Evolutionary conservation across 2,329 filamentous ascomycete species (phyloP).

Genomic region (Aaosphaeria arxii): DNA sequence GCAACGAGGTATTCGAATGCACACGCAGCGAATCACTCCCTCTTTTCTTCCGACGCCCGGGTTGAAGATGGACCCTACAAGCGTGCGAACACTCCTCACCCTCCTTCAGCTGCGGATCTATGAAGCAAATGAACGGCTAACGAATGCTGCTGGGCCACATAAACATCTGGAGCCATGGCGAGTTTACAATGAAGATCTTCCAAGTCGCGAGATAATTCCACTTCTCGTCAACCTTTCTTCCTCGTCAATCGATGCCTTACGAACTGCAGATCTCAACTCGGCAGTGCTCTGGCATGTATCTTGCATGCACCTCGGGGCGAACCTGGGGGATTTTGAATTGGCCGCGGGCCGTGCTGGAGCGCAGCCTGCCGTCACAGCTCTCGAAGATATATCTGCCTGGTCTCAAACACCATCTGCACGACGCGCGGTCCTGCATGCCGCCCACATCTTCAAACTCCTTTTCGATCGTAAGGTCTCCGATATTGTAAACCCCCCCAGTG

Average conservation of each 20-base stretch:
- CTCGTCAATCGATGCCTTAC: slow-evolving; percentile 42
- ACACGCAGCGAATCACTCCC: slow-evolving; percentile 30
- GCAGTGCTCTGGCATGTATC: slow-evolving; percentile 53
- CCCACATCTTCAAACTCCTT: slow-evolving; percentile 52
- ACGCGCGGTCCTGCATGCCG: slow-evolving; percentile 51
- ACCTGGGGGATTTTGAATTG: slow-evolving; percentile 52
- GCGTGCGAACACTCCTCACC: slow-evolving; percentile 29
- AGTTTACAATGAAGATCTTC: slow-evolving; percentile 47
- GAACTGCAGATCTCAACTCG: slow-evolving; percentile 48
- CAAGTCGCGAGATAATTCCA: slow-evolving; percentile 40
- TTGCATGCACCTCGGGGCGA: slow-evolving; percentile 51
- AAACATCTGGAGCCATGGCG: slow-evolving; percentile 36
- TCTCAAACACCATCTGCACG: slow-evolving; percentile 50
- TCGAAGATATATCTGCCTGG: slow-evolving; percentile 52
- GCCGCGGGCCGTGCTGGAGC: slow-evolving; percentile 51
- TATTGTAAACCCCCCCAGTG: slow-evolving; percentile 50
- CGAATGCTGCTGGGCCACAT: slow-evolving; percentile 19
- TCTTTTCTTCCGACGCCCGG: slow-evolving; percentile 31
- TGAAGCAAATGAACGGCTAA: slow-evolving; percentile 33
- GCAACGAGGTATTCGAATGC: slow-evolving; percentile 25
- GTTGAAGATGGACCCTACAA: slow-evolving; percentile 26
- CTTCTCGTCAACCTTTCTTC: slow-evolving; percentile 36
- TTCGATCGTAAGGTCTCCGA: slow-evolving; percentile 52
- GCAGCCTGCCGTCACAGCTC: slow-evolving; percentile 44
- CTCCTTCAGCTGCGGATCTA: slow-evolving; percentile 31